Percentiles rank a stretch among this genome's conserved stretches.
These are phyloP conservation scores for Lichtheimia hyalospora DNA, from an alignment of 371 early-diverging fungal genomes.

Conservation along the genomic window DNA sequence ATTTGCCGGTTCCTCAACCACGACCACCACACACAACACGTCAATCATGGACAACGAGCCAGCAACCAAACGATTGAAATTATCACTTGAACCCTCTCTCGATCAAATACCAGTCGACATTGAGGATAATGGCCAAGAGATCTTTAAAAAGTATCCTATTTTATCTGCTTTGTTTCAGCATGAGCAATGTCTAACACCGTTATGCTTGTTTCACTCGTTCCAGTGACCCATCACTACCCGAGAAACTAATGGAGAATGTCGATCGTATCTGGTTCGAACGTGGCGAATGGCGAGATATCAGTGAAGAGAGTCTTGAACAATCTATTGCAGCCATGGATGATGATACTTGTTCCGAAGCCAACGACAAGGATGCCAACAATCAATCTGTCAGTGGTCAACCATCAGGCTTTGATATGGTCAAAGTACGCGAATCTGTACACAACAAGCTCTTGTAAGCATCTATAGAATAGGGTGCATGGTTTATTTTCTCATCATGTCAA, in stretches of 20 bases:
- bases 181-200: not conserved
- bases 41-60: constrained; percentile 6
- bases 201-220: not conserved
- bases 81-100: constrained; percentile 55
- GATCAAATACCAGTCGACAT: constrained; percentile 54
- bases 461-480: too few relatives aligned
- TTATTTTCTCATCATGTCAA: not conserved
- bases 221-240: constrained; percentile 56
- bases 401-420: constrained; percentile 38
- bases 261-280: constrained; percentile 56
- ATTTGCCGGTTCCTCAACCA: too few relatives aligned
- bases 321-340: constrained; percentile 19
- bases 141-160: constrained; percentile 48
- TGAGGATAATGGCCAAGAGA: constrained; percentile 56
- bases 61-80: constrained; percentile 46
- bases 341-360: constrained; percentile 8
- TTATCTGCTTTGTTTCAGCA: not conserved
- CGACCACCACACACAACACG: too few relatives aligned
- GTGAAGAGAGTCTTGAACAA: constrained; percentile 40
- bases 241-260: constrained; percentile 56
- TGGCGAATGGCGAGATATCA: constrained; percentile 55
- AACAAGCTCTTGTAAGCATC: constrained; percentile 41
- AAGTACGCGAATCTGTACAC: constrained; percentile 44
- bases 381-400: constrained; percentile 12
- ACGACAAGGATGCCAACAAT: constrained; percentile 4